Base-by-base conservation (phyloP, 768 basidiomycete genomes). In the Paxillus rubicundulus region DNA sequence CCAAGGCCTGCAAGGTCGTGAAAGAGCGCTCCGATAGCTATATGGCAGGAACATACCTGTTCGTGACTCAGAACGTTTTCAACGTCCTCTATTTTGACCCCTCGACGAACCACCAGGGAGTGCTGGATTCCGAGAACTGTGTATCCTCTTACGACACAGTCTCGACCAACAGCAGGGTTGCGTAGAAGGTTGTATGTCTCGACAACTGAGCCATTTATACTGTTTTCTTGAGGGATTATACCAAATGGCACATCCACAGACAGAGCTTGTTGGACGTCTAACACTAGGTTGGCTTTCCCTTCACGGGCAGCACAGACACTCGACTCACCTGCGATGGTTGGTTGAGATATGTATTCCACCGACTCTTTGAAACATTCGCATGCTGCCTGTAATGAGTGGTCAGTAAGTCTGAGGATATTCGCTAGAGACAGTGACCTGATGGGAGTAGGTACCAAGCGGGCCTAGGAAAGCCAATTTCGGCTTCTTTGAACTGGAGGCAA, bases 221-320 rank as follows among this genome's bases (percentile, higher is more conserved):
- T 82, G 59, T 92, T 92, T 68, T 92, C 89, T 65, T 88, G 86
- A 18, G 89, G 89, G 27, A 91, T 74, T n/a, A 92, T 75, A 21
- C 80, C 89, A 44, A 82, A 74, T 30, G 72, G 68, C 13, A 70
- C 62, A 6, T 63, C 64, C 10, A 71, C 50, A 6, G 79, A 76
- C 37, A 91, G 66, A 16, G 77, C 67, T 40, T 75, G 64, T 54
- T 86, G 84, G 20, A 85, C 82, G 53, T 79, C 89, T 92, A 63
- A 37, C 44, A 30, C 30, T 13, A 36, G 8, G 17, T 56, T 43
- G 38, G 52, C 43, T 21, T n/a, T 30, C n/a, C 18, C 7, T 36
- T 44, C 4, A 37, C 16, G 33, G 37, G 18, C 17, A 34, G 7
- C n/a, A 30, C n/a, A 12, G 27, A 16, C 27, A 9, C 17, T n/a